A percentile compares a stretch with the other conserved stretches of the same genome.
These are phyloP conservation scores for Elymus sibiricus DNA, from an alignment of 176 grass and related monocot genomes.

Conservation along the genomic window DNA sequence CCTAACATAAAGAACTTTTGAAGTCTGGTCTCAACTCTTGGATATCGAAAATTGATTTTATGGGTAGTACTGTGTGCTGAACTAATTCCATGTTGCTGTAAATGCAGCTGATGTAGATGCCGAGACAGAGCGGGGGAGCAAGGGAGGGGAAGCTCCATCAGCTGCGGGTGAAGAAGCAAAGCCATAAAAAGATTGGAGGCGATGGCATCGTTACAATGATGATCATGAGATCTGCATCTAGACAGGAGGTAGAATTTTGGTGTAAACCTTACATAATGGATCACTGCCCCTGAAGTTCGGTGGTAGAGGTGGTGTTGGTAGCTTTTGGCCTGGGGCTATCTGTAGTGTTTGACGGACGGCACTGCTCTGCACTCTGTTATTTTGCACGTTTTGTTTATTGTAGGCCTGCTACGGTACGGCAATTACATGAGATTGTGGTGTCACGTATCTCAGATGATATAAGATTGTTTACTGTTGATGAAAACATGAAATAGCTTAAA, in stretches of 20 bases:
- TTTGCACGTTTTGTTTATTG: not conserved
- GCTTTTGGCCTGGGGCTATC: not conserved
- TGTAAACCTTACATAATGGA: no score
- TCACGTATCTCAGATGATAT: no score
- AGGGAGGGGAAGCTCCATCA: conserved; percentile 22
- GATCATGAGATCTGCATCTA: not conserved
- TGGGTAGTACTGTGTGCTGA: not conserved
- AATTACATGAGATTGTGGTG: no score
- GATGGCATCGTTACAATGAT: not conserved
- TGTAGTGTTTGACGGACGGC: not conserved
- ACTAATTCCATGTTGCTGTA: not conserved
- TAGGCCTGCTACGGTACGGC: not conserved
- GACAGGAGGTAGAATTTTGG: not conserved
- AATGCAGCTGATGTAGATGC: conserved; percentile 9
- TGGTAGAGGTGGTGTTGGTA: conserved; percentile 14
- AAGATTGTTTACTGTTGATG: no score
- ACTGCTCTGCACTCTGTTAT: not conserved
- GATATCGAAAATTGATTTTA: not conserved
- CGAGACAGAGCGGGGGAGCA: not conserved
- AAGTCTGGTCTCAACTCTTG: not conserved
- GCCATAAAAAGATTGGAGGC: conserved; percentile 16
- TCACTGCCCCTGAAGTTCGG: conserved; percentile 26
- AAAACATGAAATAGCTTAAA: no score
- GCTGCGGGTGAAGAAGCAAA: conserved; percentile 17
- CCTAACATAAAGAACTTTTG: not conserved